phyloP scores from a whole-genome alignment of 2,329 filamentous ascomycete genomes.

The Geoglossum cookeanum region DNA sequence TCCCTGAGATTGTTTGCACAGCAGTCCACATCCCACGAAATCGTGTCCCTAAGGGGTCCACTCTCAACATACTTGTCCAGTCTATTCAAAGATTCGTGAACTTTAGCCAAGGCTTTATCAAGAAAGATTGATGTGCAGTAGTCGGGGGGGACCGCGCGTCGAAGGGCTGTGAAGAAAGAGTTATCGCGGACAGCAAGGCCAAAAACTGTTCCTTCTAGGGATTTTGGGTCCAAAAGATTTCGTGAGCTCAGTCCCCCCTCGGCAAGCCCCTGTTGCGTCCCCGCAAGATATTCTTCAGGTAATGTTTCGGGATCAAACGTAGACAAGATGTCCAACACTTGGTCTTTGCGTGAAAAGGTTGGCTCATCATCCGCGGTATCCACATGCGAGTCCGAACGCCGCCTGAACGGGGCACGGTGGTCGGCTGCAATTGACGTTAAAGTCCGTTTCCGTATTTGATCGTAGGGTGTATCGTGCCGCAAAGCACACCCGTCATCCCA shows the following conservation, averaged over 20 bases:
- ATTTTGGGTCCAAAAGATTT: slow-evolving; percentile 23
- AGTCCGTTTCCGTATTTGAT: not conserved
- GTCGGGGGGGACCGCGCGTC: slow-evolving; percentile 23
- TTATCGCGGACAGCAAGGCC: slow-evolving; percentile 26
- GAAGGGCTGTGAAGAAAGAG: slow-evolving; percentile 22
- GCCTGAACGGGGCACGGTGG: not conserved
- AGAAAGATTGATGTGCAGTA: slow-evolving; percentile 25
- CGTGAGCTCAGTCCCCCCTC: not conserved
- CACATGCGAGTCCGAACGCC: not conserved
- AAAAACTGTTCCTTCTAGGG: slow-evolving; percentile 26
- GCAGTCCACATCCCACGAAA: not conserved
- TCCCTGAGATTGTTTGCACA: not conserved
- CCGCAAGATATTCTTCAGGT: slow-evolving; percentile 22
- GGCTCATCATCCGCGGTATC: not conserved
- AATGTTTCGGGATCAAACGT: slow-evolving; percentile 22
- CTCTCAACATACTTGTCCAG: slow-evolving; percentile 21
- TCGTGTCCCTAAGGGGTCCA: not conserved
- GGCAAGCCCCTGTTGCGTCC: slow-evolving; percentile 9
- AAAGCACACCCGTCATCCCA: not conserved
- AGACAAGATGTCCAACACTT: slow-evolving; percentile 26
- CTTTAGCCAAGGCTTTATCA: slow-evolving; percentile 22
- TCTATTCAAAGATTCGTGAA: slow-evolving; percentile 17
- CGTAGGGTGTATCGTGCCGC: not conserved
- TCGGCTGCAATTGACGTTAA: not conserved
- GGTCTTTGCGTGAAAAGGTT: slow-evolving; percentile 5